A percentile compares a stretch with the other conserved stretches of the same genome.
Conservation (phyloP, 73 alveolate species). For the Uronychia setigera region DNA sequence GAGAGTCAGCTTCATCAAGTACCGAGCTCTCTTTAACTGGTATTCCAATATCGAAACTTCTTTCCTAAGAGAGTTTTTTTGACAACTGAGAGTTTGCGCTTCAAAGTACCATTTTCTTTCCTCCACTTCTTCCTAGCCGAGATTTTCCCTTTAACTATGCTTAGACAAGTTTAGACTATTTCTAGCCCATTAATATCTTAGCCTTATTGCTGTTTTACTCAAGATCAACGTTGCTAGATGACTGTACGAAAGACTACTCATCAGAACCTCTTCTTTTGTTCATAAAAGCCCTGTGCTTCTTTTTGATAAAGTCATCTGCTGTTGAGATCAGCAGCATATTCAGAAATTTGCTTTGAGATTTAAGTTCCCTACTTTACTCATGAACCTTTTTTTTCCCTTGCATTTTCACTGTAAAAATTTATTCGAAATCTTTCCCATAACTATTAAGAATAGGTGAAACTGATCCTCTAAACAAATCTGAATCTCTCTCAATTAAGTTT, state of each 20-base stretch:
- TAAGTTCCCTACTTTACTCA: not conserved
- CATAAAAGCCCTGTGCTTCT: not conserved
- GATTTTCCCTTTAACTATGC: not conserved
- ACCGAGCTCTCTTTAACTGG: too few species aligned
- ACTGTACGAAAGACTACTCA: not conserved
- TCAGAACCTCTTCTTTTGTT: not conserved
- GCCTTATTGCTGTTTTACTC: not conserved
- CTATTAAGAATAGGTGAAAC: not conserved
- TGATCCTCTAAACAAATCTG: too few species aligned
- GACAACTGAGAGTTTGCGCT: not conserved
- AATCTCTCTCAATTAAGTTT: too few species aligned
- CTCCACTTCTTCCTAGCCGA: not conserved
- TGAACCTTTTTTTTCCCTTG: not conserved
- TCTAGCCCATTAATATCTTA: too few species aligned
- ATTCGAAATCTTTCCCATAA: not conserved
- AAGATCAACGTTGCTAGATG: not conserved
- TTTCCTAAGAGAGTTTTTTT: not conserved
- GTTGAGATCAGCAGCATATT: not conserved
- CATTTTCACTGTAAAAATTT: not conserved
- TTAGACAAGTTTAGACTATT: not conserved
- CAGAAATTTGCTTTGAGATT: not conserved
- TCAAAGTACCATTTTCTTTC: not conserved
- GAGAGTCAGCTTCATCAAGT: too few species aligned
- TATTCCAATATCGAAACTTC: too few species aligned
- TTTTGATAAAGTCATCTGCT: not conserved